Percentiles rank a stretch among this genome's conserved stretches.
Evolutionary conservation across 768 basidiomycete genomes (phyloP).

Genomic region (Trametopsis cervina): DNA sequence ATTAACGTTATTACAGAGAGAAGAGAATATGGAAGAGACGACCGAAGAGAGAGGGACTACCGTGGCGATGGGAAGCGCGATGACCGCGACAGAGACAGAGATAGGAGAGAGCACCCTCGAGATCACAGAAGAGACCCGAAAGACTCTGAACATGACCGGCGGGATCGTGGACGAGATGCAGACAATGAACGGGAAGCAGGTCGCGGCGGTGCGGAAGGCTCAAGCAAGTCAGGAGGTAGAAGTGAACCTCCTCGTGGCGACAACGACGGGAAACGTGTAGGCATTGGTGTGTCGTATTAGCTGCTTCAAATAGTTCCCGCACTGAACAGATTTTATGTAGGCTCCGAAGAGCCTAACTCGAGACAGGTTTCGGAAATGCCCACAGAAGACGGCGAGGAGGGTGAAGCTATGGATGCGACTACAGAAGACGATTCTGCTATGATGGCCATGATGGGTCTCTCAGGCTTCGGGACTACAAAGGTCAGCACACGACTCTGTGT

Average conservation of each 20-base stretch:
- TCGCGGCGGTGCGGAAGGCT: slow-evolving; percentile 27
- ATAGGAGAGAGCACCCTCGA: slow-evolving; percentile 26
- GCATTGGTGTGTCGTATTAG: slow-evolving; percentile 6
- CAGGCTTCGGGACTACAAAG: slow-evolving; percentile 87
- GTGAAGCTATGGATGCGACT: slow-evolving; percentile 43
- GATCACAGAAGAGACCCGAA: slow-evolving; percentile 32
- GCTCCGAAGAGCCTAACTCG: slow-evolving; percentile 23
- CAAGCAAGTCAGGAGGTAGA: slow-evolving; percentile 11
- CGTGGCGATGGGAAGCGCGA: slow-evolving; percentile 51
- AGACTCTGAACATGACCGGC: slow-evolving; percentile 33
- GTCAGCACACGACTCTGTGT: slow-evolving; percentile 29
- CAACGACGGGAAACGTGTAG: slow-evolving; percentile 1
- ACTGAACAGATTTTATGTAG: slow-evolving; percentile 5
- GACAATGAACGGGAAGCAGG: slow-evolving; percentile 1
- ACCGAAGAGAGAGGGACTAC: slow-evolving; percentile 32
- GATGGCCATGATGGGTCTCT: slow-evolving; percentile 87
- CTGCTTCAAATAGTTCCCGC: not conserved
- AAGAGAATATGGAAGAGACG: slow-evolving; percentile 21
- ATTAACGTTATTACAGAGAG: slow-evolving; percentile 10
- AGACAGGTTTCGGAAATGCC: slow-evolving; percentile 38
- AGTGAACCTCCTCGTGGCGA: not conserved
- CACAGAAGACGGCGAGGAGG: slow-evolving; percentile 45
- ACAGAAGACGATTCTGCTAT: slow-evolving; percentile 71
- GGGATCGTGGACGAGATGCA: slow-evolving; percentile 10
- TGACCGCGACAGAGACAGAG: slow-evolving; percentile 51